Evolutionary conservation across 768 basidiomycete species (phyloP), one percentile per base, ranked within the genome.

Genomic region (Auriscalpium microsporum): DNA sequence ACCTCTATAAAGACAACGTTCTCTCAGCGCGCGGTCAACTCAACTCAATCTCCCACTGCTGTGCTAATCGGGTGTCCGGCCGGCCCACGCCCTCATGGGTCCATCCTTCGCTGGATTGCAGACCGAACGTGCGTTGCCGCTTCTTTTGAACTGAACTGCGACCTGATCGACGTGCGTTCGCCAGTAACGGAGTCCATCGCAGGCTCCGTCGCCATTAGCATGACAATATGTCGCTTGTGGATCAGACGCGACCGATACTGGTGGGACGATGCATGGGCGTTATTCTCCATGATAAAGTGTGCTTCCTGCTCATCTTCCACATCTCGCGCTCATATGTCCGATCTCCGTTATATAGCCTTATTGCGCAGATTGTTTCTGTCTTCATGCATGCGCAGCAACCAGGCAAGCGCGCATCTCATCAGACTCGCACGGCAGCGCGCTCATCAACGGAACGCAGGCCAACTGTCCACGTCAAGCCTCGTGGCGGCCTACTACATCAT

Each of bases 401-500:
- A 33, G 36, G 60, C 58, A 17, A 42, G 40, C 40, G 17, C 40
- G 4, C 40, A 42, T 13, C 40, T 14, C 40, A 14, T 17, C 13
- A 17, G 40, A 10, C n/a, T 10, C 45, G 38, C 17, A 56, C 38
- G 4, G 40, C 11, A 14, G 21, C 42, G 13, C 33, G 3, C 10
- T 35, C 23, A 19, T 33, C 8, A 11, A 48, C 19, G 21, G 36
- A n/a, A 33, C 21, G 52, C 60, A 16, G 36, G 21, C 3, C 55
- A 56, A 8, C 34, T 66, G 14, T 60, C 65, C 1, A 56, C 54
- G 19, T 56, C 57, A 10, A 58, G 40, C 37, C 63, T 58, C 48
- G 51, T 66, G 19, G 64, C 65, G 9, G 61, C 65, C 8, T 66
- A 66, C 59, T 65, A 66, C 53, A 59, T 66, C 50, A 66, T 66